These are phyloP conservation scores for Goffeauzyma gilvescens DNA, from an alignment of 768 basidiomycete genomes.

Conservation along the genomic window DNA sequence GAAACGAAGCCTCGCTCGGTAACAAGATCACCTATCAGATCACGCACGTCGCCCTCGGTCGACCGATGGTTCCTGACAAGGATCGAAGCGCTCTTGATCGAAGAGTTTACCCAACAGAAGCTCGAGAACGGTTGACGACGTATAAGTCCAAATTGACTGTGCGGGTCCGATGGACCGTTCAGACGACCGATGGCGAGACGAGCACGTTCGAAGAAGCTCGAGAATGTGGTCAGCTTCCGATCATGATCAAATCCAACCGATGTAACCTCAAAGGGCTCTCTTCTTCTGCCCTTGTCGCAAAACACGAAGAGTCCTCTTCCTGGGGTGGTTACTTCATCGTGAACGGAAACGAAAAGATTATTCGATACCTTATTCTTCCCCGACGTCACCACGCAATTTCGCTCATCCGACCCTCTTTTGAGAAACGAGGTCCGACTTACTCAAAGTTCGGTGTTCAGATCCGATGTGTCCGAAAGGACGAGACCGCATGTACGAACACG, in stretches of 20 bases:
- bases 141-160: slow-evolving; percentile 79
- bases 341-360: slow-evolving; percentile 96
- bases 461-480: slow-evolving; percentile 80
- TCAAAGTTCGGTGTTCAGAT: slow-evolving; percentile 88
- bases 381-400: slow-evolving; percentile 89
- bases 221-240: slow-evolving; percentile 80
- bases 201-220: slow-evolving; percentile 45
- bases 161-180: slow-evolving; percentile 66
- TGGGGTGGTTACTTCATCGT: slow-evolving; percentile 98
- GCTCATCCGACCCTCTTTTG: slow-evolving; percentile 73
- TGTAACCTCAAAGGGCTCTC: slow-evolving; percentile 78
- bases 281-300: slow-evolving; percentile 64
- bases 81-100: slow-evolving; percentile 56
- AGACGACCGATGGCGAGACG: slow-evolving; percentile 38
- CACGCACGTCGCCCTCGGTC: slow-evolving; percentile 58
- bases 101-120: slow-evolving; percentile 78
- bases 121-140: slow-evolving; percentile 77
- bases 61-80: slow-evolving; percentile 72
- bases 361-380: slow-evolving; percentile 86
- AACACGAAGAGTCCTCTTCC: slow-evolving; percentile 92
- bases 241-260: slow-evolving; percentile 92
- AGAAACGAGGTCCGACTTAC: slow-evolving; percentile 57
- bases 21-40: slow-evolving; percentile 54
- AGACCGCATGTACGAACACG: slow-evolving; percentile 80
- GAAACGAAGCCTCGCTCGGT: slow-evolving; percentile 38